Evolutionary conservation across 306 rosid species (phyloP), one percentile per base, ranked within the genome.

Genomic region (Trichosanthes truncata): DNA sequence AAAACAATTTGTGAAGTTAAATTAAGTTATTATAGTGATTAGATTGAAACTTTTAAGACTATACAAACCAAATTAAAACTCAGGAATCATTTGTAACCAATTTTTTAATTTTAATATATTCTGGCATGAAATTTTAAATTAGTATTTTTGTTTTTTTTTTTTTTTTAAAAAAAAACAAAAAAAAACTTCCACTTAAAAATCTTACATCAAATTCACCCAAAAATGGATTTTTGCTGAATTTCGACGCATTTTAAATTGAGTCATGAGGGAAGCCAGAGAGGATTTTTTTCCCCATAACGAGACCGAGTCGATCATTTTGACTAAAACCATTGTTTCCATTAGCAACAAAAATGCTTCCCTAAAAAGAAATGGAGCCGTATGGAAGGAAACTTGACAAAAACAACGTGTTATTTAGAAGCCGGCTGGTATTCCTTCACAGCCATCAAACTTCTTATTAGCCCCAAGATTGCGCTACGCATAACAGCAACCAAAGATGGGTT

Each of bases 371-470:
- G 1, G 23, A 38, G 9, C 14, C 31, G 9, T 38, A 25, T 10
- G 36, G 68, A 36, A 36, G 40, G 4, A 31, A 62, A 21, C 4
- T 69, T 69, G 1, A 66, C 73, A 18, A 63, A 6, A 63, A 67
- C 6, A 57, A 29, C 14, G 38, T 12, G 5, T 73, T 73, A 73
- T 26, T 25, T 73, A 17, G 46, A 7, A 74, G 45, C 61, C 8
- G 78, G 60, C 49, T 49, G 78, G 7, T 73, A 73, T 80, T 77
- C 57, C 84, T 84, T 81, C 46, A 49, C 76, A 67, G 76, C 90
- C 96, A 92, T 95, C 78, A 89, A 83, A 82, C 87, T 87, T 89
- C 80, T 83, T 55, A 92, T 90, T 79, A 86, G 83, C 74, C 80
- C 83, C 74, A 89, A 77, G 78, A 91, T 89, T 82, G 89, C 97